Evolutionary conservation across 768 basidiomycete species (phyloP), one percentile per base, ranked within the genome.

Genomic region (Trametes gibbosa): DNA sequence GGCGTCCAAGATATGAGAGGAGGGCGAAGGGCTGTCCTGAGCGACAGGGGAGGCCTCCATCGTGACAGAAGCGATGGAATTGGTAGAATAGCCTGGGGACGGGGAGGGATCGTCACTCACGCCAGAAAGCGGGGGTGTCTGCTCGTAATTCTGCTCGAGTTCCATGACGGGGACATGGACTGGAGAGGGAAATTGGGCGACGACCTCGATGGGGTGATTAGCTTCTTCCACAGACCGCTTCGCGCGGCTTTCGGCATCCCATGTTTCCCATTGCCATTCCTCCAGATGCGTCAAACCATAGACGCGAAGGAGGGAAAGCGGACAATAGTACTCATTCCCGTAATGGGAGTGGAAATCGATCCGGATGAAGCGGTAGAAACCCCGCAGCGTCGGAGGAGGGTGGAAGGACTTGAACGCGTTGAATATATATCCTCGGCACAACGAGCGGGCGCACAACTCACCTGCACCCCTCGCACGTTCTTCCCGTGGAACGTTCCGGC

Each of bases 281-380:
- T 98, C 95, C 63, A 98, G 85, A 75, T 98, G 95, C 1, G 95
- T 98, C 53, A 96, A 84, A 5, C 97, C 97, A 62, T 95, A 98
- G 1, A 97, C 94, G 27, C 94, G 87, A 17, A 98, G 80, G 0
- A 98, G 82, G 0, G 92, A 95, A 17, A 98, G 79, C 0, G 97
- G 97, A 68, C 97, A 99, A 70, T 95, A 98, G 74, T 89, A 98
- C 72, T 99, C 97, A 66, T 84, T 89, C 19, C 94, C 92, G 66
- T 97, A 98, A 69, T 95, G 89, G 0, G 92, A 89, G 50, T 89
- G 83, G 70, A 99, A 98, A 72, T 98, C 95, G 68, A 99, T 84
- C 1, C 95, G 87, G 57, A 99, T 85, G 69, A 89, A 98, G 14
- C 95, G 88, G 72, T 95, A 97, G 73, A 99, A 98, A 67, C 87